Percentiles rank a stretch among this genome's conserved stretches.
These are phyloP conservation scores for Aureobasidium mangrovei DNA, from an alignment of 2,329 filamentous ascomycete species.

Conservation along the genomic window DNA sequence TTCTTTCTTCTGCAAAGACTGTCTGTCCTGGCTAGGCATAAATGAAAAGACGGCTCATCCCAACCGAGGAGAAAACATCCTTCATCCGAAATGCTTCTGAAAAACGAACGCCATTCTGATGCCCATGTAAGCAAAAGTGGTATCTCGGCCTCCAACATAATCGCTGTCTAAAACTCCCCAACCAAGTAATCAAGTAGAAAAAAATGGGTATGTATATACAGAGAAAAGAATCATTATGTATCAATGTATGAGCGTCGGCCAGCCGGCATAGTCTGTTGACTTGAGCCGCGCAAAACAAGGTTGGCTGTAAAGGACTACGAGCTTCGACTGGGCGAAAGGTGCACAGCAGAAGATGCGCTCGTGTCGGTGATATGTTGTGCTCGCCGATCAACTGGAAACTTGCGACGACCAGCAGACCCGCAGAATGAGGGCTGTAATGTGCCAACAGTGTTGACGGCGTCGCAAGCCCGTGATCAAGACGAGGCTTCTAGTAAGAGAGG, in stretches of 20 bases:
- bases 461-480: slow-evolving; percentile 13
- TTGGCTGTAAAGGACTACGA: background rate
- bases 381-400: slow-evolving; percentile 10
- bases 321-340: slow-evolving; percentile 2
- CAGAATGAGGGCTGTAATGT: slow-evolving; percentile 9
- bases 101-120: slow-evolving; percentile 5
- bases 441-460: slow-evolving; percentile 15
- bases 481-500: slow-evolving; percentile 32
- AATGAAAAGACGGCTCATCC: background rate
- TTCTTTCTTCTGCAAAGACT: slow-evolving; percentile 1
- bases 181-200: background rate
- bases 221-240: slow-evolving; percentile 11
- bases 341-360: slow-evolving; percentile 1
- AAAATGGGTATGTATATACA: slow-evolving; percentile 9
- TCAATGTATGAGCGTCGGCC: slow-evolving; percentile 2
- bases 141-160: slow-evolving; percentile 1
- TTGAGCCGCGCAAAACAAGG: background rate
- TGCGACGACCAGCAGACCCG: slow-evolving; percentile 18
- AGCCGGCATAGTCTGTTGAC: background rate
- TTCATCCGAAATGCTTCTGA: background rate
- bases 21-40: background rate
- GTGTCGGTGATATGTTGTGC: slow-evolving; percentile 6
- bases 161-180: background rate
- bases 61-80: background rate
- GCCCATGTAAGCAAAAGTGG: slow-evolving; percentile 9